Percentiles rank a stretch among this genome's conserved stretches.
These are phyloP conservation scores for Austroboletus festivus DNA, from an alignment of 768 basidiomycete species.

Conservation along the genomic window DNA sequence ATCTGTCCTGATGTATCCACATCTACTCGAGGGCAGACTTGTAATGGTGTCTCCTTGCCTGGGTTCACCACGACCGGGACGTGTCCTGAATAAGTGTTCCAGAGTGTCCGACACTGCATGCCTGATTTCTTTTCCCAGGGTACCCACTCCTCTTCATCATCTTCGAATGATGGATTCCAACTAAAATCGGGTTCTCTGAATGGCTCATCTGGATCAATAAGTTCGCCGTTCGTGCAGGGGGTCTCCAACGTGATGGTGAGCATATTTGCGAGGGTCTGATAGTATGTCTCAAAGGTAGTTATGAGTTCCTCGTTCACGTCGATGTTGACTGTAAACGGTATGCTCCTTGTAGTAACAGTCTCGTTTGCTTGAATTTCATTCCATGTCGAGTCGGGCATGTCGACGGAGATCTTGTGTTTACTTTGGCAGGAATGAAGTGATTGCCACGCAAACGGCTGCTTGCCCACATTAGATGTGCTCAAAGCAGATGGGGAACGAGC, in stretches of 20 bases:
- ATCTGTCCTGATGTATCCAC: neutral
- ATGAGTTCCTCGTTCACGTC: neutral
- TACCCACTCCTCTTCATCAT: constrained; percentile 9
- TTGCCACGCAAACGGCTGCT: too few relatives aligned
- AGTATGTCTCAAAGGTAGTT: constrained; percentile 2
- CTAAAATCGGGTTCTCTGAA: neutral
- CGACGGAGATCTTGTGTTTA: neutral
- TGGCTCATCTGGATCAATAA: neutral
- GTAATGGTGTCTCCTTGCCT: neutral
- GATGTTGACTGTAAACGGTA: neutral
- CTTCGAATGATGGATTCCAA: neutral
- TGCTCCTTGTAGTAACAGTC: neutral
- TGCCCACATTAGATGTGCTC: too few relatives aligned
- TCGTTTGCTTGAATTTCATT: neutral
- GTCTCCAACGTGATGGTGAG: neutral
- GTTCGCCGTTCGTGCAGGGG: neutral
- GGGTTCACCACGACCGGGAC: neutral
- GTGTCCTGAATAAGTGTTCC: neutral
- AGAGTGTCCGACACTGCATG: neutral
- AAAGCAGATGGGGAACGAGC: too few relatives aligned
- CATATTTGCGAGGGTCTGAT: neutral
- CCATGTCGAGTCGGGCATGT: neutral
- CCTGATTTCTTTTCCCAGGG: neutral
- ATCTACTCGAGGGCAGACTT: neutral
- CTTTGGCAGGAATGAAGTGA: too few relatives aligned